phyloP scores from a whole-genome alignment of 257 asterid genomes.

The Rubia yunnanensis region DNA sequence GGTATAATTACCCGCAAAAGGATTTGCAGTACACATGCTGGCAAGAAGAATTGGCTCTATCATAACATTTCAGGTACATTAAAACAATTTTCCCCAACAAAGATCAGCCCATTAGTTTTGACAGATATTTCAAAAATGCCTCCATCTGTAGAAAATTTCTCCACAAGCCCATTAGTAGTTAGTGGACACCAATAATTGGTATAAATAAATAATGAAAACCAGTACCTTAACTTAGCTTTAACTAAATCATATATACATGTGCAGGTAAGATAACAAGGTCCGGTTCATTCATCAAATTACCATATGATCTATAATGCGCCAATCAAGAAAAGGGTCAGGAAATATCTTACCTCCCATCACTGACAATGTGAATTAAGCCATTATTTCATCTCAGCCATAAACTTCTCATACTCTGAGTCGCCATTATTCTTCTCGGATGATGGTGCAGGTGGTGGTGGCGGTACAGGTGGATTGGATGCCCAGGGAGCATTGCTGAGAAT shows the following conservation, averaged over 20 bases:
- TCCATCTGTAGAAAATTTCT: slow-evolving; percentile 9
- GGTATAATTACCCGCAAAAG: not conserved
- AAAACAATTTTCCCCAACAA: not conserved
- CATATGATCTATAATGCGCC: not conserved
- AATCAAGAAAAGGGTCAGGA: not conserved
- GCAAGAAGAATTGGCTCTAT: not conserved
- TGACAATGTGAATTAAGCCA: slow-evolving; percentile 8
- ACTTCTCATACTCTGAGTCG: slow-evolving; percentile 87
- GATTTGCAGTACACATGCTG: slow-evolving; percentile 9
- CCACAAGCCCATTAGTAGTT: slow-evolving; percentile 1
- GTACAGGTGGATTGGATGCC: slow-evolving; percentile 61
- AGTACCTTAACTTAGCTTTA: not conserved
- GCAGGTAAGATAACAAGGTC: not conserved
- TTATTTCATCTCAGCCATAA: slow-evolving; percentile 91
- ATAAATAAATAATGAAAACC: not conserved
- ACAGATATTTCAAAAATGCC: not conserved
- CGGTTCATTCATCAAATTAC: not conserved
- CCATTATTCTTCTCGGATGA: slow-evolving; percentile 48
- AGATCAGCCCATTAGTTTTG: slow-evolving; percentile 1
- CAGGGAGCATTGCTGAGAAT: slow-evolving; percentile 63
- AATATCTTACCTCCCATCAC: slow-evolving; percentile 28
- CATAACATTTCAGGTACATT: not conserved
- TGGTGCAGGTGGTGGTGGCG: slow-evolving; percentile 57
- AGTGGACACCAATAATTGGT: not conserved
- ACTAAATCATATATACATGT: not conserved